Evolutionary conservation across 192 early-diverging fungal species (phyloP), one percentile per base, ranked within the genome.

Genomic region (Kappamyces sp.): DNA sequence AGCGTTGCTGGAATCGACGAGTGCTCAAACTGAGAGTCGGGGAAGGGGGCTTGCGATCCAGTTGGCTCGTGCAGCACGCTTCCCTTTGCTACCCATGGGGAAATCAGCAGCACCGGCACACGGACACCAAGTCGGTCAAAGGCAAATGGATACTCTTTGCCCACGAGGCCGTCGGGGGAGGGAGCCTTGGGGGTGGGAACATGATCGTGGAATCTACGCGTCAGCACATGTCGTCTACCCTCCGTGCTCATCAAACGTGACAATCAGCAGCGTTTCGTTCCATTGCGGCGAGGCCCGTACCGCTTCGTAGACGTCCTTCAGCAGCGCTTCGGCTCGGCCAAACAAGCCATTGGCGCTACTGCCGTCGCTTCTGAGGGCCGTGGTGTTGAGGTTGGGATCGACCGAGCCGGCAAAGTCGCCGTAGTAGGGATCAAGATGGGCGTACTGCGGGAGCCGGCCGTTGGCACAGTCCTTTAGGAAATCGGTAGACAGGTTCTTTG

Each of bases 231-330:
- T 2, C 34, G 34, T 45, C 7, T 50, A 68, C 48, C 71, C 71
- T 45, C 74, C 77, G 54, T 79, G 68, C 53, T 78, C 77, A 54
- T 79, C 77, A 45, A 65, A 77, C 41, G 71, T 79, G 38, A 79
- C 43, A 9, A 79, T 45, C 47, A 76, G 66, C 8, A 69, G 53
- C 12, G 72, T 71, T 11, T 60, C 14, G n/a, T 79, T 59, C 77
- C 77, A 79, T 30, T 72, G 66, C 5, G 77, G 74, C 3, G 66
- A 68, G 29, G 45, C 57, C 30, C 71, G 66, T 11, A 79, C 49
- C 34, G 71, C 58, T 54, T 79, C 77, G 48, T 79, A 79, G 29
- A 79, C 51, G 4, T 59, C n/a, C 45, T 71, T 71, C 53, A 69
- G 33, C 15, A 69, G 54, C 11, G 36, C n/a, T 47, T 69, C 68